Evolutionary conservation across 345 rosid species (phyloP).

Genomic region (Camelina neglecta): DNA sequence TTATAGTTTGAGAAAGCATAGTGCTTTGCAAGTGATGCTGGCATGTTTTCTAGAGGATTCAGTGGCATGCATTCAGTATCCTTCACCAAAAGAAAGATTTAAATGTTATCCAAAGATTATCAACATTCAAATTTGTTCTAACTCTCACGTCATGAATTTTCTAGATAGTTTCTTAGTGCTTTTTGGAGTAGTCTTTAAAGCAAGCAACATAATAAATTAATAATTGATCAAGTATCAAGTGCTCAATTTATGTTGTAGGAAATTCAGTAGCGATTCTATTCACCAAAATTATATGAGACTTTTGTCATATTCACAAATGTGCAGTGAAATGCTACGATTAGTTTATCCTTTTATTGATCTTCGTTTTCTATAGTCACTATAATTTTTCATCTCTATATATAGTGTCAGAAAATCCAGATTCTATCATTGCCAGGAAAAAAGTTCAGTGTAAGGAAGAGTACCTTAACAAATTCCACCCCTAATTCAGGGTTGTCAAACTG

Average conservation of each 20-base stretch:
- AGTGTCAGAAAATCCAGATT: conserved; percentile 1
- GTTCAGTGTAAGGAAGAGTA: conserved; percentile 43
- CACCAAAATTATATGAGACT: conserved; percentile 15
- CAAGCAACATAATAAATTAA: background rate
- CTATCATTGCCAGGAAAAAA: conserved; percentile 21
- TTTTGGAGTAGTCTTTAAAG: background rate
- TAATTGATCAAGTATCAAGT: conserved; percentile 12
- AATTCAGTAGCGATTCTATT: conserved; percentile 5
- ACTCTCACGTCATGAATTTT: conserved; percentile 1
- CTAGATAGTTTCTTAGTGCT: conserved; percentile 5
- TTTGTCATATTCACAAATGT: background rate
- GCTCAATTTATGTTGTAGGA: conserved; percentile 16
- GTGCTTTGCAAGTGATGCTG: conserved; percentile 66
- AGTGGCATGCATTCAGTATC: conserved; percentile 87
- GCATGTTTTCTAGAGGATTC: conserved; percentile 71
- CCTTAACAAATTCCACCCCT: conserved; percentile 82
- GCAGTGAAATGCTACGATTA: background rate
- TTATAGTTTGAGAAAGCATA: conserved; percentile 49
- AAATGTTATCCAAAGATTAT: conserved; percentile 29
- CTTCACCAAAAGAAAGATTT: conserved; percentile 51
- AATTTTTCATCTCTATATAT: background rate
- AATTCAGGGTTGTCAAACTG: conserved; percentile 70
- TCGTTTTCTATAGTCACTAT: conserved; percentile 3
- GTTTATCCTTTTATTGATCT: background rate
- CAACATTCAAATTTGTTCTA: conserved; percentile 15